phyloP scores from a whole-genome alignment of 306 rosid species.

The Trifolium dubium region DNA sequence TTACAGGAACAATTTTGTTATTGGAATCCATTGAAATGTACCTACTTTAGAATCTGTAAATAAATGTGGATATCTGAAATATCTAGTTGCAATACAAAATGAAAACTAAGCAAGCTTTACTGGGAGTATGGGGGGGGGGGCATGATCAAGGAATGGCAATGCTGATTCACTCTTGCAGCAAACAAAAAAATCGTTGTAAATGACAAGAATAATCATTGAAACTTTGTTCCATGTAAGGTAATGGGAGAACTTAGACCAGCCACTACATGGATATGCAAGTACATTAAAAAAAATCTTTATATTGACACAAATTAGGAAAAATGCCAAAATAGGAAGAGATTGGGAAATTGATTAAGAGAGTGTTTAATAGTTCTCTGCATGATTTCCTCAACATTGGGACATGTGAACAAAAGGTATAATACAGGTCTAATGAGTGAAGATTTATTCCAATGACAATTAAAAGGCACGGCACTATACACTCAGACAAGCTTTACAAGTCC shows the following conservation, averaged over 20 bases:
- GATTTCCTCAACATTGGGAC: not conserved
- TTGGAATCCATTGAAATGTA: not conserved
- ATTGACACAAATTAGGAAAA: not conserved
- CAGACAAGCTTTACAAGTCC: not conserved
- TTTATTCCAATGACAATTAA: not conserved
- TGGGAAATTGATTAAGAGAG: not conserved
- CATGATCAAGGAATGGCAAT: not conserved
- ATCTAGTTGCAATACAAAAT: constrained; percentile 2
- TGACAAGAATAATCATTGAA: not conserved
- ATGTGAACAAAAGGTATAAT: not conserved
- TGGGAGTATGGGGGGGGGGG: too few species aligned
- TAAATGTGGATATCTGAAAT: not conserved
- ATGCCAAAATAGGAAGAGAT: not conserved
- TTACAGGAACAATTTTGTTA: not conserved
- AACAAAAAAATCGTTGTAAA: not conserved
- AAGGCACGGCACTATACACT: not conserved
- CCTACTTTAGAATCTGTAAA: not conserved
- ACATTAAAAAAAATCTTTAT: not conserved
- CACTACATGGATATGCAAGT: not conserved
- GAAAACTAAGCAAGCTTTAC: not conserved
- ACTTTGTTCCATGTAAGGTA: not conserved
- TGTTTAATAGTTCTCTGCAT: not conserved
- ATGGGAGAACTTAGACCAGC: constrained; percentile 2
- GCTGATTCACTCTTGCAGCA: not conserved
- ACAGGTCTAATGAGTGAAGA: not conserved